Base-by-base conservation (phyloP, 805 yeast species). In the Yamadazyma olivae region DNA sequence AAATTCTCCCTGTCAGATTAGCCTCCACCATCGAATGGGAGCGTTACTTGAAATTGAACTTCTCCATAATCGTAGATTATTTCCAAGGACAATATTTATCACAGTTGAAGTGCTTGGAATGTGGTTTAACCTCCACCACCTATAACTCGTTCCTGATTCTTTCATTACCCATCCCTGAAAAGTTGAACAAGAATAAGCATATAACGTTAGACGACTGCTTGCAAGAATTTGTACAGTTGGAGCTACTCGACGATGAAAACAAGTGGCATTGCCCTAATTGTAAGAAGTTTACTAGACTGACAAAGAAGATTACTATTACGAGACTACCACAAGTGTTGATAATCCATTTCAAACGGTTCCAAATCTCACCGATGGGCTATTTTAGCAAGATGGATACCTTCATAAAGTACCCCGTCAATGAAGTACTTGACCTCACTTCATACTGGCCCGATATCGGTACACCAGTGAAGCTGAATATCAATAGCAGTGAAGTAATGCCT, bases 11-110 rank as follows among this genome's bases (percentile, higher is more conserved):
- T 0, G 70, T 88, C 2, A 70, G 96, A 39, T 67, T 84, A 17
- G 96, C 95, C 0, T 81, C 95, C 0, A 76, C 93, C 0, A 77
- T 88, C 33, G 96, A 90, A 54, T 90, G 98, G 98, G 95, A 86
- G 51, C 66, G 95, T 39, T 88, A 88, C 54, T 63, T 87, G 37
- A 80, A 79, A 39, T 74, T 85, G 15, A 88, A 90, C 53, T 80
- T 82, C 45, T 87, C 96, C 26, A 71, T 81, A 1, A 73, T 90
- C 17, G 93, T 85, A 2, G 90, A 85, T 46, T 72, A 78, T 34
- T 87, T 87, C 55, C 95, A 87, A 54, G 98, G 97, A 1, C 97
- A 90, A 58, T 84, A 82, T 50, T 71, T 83, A 32, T 84, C 95
- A n/a, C 81, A 77, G 36, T 65, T 90, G 49, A 74, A 70, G 48